These are phyloP conservation scores for Zoysia matrella DNA, from an alignment of 202 grass and related monocot genomes.

Conservation along the genomic window DNA sequence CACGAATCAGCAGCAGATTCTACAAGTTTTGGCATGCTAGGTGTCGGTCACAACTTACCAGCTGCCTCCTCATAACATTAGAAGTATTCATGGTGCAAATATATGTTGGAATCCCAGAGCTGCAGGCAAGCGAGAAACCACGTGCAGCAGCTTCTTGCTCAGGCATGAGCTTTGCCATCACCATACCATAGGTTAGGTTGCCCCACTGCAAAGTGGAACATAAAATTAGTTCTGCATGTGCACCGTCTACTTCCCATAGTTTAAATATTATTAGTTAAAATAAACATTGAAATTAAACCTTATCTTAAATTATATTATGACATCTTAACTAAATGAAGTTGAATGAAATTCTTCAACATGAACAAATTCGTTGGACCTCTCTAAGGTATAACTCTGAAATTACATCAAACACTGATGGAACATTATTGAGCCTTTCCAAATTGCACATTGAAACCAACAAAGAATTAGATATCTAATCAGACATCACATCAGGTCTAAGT, in stretches of 20 bases:
- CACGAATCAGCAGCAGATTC: neutral
- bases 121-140: slow-evolving; percentile 13
- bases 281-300: neutral
- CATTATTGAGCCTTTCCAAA: neutral
- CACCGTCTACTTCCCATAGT: neutral
- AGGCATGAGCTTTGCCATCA: neutral
- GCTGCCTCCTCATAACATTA: slow-evolving; percentile 19
- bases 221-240: neutral
- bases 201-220: neutral
- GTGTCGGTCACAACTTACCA: neutral
- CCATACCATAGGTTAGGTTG: slow-evolving; percentile 21
- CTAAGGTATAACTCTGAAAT: neutral
- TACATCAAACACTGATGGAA: neutral
- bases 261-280: neutral
- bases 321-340: neutral
- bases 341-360: slow-evolving; percentile 1
- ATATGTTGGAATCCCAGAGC: slow-evolving; percentile 16
- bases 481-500: neutral
- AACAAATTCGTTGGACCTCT: neutral
- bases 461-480: neutral
- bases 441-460: neutral
- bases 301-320: neutral
- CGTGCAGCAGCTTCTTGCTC: slow-evolving; percentile 7
- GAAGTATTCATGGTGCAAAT: slow-evolving; percentile 29
- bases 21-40: neutral